Base-by-base conservation (phyloP, 148 eudicot species). In the Polygonum aviculare region DNA sequence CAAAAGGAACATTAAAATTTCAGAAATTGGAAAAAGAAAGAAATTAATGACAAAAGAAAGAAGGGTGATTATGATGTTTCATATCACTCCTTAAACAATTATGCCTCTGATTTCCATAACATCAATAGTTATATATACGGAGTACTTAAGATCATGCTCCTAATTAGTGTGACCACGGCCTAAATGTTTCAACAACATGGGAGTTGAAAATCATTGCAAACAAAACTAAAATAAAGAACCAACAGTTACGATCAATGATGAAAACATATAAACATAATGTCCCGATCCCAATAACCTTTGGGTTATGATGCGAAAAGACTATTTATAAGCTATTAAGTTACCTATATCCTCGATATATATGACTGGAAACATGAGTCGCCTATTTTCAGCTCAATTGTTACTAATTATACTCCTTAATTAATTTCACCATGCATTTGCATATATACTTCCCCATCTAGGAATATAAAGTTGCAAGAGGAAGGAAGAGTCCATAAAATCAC, bases 91-190 rank as follows among this genome's bases (percentile, higher is more conserved):
- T 72, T 15, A 21, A 72, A 48, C 75, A 72, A 72, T 72, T 45
- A 72, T 72, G 75, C 50, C 44, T 72, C 75, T 38, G 49, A 70
- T 70, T 70, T 47, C 49, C 49, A 70, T 10, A 70, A 70, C 74
- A 70, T 70, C 31, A 70, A 40, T 49, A 70, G 49, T 44, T 70
- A 38, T 38, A 65, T 22, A 40, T 44, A 26, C 31, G 31, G 31
- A 26, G 31, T 26, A 44, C 69, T 22, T n/a, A 72, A 44, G 14
- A 72, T 26, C 72, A 67, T 67, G 72, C 72, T 67, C 21, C 72
- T 67, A 67, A 67, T 67, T 67, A 67, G 72, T 67, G 72, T 67
- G 44, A 33, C 44, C 45, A 67, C 16, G 41, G 19, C 44, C 44
- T 67, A 4, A 67, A 67, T 67, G 72, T 67, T 38, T 67, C 44